Evolutionary conservation across 345 rosid species (phyloP).

Genomic region (Eucalyptus sideroxylon): DNA sequence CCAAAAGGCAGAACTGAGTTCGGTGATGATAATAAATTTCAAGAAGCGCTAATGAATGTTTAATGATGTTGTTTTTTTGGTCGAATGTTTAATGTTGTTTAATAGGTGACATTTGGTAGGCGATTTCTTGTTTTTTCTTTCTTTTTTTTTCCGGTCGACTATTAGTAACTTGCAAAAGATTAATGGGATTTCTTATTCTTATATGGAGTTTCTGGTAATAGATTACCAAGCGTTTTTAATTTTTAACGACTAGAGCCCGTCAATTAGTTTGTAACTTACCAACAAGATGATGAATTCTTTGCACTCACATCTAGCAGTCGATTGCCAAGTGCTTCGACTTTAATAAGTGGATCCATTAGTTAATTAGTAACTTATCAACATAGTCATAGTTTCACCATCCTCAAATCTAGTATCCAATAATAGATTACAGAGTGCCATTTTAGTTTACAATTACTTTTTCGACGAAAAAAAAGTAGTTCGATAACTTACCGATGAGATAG

Average conservation of each 20-base stretch:
- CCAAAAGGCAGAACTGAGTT: neutral
- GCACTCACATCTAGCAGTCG: neutral
- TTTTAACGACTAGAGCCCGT: neutral
- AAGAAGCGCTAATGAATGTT: neutral
- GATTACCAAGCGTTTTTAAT: neutral
- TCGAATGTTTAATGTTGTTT: neutral
- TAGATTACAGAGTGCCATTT: neutral
- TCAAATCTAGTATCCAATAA: neutral
- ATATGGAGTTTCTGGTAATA: accelerated
- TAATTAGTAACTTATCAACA: neutral
- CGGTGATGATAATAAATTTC: neutral
- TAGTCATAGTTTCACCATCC: no score
- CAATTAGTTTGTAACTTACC: neutral
- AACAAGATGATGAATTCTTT: no score
- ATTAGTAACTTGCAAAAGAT: neutral
- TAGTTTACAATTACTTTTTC: no score
- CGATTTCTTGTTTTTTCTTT: neutral
- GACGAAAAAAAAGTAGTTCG: neutral
- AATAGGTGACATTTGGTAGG: neutral
- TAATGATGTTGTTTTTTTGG: no score
- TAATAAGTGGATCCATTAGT: neutral
- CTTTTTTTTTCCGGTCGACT: neutral
- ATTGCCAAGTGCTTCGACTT: neutral
- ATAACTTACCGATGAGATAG: neutral
- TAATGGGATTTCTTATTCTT: no score